Conservation (phyloP, 2,329 filamentous ascomycete genomes). For the Diaporthe citrichinensis region DNA sequence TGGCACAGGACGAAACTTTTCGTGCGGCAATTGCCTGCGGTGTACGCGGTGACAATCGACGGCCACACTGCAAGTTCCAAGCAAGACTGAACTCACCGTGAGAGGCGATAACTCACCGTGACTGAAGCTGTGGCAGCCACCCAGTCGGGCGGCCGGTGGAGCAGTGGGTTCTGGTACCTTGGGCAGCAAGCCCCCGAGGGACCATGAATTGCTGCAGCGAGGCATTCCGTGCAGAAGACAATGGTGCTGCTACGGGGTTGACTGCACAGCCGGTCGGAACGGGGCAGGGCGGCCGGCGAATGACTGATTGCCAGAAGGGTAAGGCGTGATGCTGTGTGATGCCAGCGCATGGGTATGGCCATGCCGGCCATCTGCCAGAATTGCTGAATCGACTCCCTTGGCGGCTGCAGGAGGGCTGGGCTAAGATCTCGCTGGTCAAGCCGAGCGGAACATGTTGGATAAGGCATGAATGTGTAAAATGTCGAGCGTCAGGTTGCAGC, state of each 20-base stretch:
- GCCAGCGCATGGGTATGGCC: constrained; percentile 39
- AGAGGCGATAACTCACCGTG: background rate
- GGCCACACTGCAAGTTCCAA: background rate
- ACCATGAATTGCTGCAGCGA: constrained; percentile 49
- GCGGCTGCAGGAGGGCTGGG: constrained; percentile 36
- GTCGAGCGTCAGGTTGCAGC: constrained; percentile 39
- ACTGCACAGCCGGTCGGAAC: constrained; percentile 47
- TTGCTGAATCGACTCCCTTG: constrained; percentile 37
- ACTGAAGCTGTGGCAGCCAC: background rate
- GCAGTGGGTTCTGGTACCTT: constrained; percentile 49
- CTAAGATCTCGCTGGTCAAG: constrained; percentile 34
- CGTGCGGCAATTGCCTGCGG: constrained; percentile 6
- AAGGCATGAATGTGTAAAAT: constrained; percentile 38
- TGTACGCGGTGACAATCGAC: background rate
- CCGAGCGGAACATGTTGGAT: constrained; percentile 12
- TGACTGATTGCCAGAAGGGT: constrained; percentile 42
- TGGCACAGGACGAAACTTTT: constrained; percentile 4
- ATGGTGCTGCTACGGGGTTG: constrained; percentile 47
- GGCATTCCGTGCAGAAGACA: constrained; percentile 44
- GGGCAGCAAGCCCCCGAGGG: constrained; percentile 58
- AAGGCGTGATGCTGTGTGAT: constrained; percentile 48
- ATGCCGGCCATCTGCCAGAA: constrained; percentile 45
- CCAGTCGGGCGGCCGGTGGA: constrained; percentile 43
- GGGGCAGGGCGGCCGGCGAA: constrained; percentile 44
- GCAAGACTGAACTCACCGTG: constrained; percentile 7